These are phyloP conservation scores for Monilinia laxa DNA, from an alignment of 2,329 filamentous ascomycete species.

Conservation along the genomic window DNA sequence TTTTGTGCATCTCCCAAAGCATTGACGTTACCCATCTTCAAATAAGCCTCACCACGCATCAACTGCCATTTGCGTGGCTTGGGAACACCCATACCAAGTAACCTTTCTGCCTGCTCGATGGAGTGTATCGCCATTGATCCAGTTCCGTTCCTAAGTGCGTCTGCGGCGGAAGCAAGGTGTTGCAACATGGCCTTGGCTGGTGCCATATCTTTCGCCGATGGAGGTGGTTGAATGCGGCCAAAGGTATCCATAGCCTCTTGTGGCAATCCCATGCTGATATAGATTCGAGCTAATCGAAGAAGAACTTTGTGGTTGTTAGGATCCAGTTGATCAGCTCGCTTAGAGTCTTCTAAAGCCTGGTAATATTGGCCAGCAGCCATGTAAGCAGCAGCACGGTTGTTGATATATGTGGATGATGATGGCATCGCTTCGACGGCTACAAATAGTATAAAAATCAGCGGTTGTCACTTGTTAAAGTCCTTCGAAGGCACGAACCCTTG, in stretches of 20 bases:
- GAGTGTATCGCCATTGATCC: conserved; percentile 92
- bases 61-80: conserved; percentile 92
- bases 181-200: conserved; percentile 82
- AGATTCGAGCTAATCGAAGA: conserved; percentile 83
- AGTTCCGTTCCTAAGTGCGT: conserved; percentile 70
- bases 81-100: conserved; percentile 70
- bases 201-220: conserved; percentile 80
- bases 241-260: conserved; percentile 84
- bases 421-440: conserved; percentile 86
- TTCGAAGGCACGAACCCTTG: conserved; percentile 63
- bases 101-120: conserved; percentile 83
- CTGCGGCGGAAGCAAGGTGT: conserved; percentile 76
- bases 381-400: conserved; percentile 91
- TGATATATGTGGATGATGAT: conserved; percentile 82
- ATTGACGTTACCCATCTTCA: conserved; percentile 90
- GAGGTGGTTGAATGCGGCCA: conserved; percentile 73
- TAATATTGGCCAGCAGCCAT: conserved; percentile 82
- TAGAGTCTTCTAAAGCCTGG: conserved; percentile 83
- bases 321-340: conserved; percentile 77
- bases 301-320: conserved; percentile 85
- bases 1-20: conserved; percentile 89
- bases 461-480: conserved; percentile 3
- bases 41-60: conserved; percentile 85
- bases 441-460: conserved; percentile 25
- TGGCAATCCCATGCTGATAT: conserved; percentile 82